phyloP scores from a whole-genome alignment of 768 basidiomycete species.

The Cyclocybe aegerita region DNA sequence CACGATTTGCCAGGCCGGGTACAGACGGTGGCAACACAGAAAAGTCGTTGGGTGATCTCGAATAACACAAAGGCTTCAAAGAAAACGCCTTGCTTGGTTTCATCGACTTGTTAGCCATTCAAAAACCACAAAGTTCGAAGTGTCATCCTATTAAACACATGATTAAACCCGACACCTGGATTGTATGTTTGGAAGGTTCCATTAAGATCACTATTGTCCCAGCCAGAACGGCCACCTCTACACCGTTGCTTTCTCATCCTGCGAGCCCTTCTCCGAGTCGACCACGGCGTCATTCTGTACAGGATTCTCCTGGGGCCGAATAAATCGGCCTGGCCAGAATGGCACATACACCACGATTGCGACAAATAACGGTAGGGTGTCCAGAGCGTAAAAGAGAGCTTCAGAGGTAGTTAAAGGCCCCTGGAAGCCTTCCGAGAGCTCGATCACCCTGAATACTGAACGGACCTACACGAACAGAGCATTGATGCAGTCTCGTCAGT shows the following conservation, averaged over 20 bases:
- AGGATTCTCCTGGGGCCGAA: constrained; percentile 49
- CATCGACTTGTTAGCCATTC: too few relatives aligned
- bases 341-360: constrained; percentile 54
- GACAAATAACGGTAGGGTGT: constrained; percentile 65
- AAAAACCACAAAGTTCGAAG: too few relatives aligned
- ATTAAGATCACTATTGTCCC: too few relatives aligned
- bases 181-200: too few relatives aligned
- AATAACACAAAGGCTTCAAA: too few relatives aligned
- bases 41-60: too few relatives aligned
- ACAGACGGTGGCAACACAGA: too few relatives aligned
- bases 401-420: constrained; percentile 60
- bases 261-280: not conserved
- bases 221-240: too few relatives aligned
- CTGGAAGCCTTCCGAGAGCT: constrained; percentile 62
- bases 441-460: constrained; percentile 57
- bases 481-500: not conserved
- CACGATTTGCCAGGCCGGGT: too few relatives aligned
- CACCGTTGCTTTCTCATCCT: not conserved
- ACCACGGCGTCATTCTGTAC: constrained; percentile 5
- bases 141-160: too few relatives aligned
- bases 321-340: constrained; percentile 69
- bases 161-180: too few relatives aligned
- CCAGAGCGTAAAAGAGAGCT: constrained; percentile 60
- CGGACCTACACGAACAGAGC: constrained; percentile 46
- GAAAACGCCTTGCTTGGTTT: too few relatives aligned